phyloP scores from a whole-genome alignment of 73 alveolate genomes.

The Urostyla sp. region DNA sequence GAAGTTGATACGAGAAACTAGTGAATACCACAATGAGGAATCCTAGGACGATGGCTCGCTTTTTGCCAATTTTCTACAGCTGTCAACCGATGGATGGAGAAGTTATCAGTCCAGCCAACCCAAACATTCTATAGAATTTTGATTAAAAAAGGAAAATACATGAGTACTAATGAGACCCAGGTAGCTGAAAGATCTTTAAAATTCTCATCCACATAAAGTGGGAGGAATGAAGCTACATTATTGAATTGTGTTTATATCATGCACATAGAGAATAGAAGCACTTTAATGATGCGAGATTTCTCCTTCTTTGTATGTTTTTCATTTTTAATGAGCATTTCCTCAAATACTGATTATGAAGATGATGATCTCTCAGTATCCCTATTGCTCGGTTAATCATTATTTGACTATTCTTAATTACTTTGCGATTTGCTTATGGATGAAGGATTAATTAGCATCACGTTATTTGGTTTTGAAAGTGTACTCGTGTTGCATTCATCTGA shows the following conservation, averaged over 20 bases:
- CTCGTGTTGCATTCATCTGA: too few species aligned
- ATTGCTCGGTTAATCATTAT: too few species aligned
- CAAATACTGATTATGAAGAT: too few species aligned
- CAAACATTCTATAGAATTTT: conserved; percentile 42
- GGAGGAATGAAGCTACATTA: conserved; percentile 26
- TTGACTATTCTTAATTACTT: too few species aligned
- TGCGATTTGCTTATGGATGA: too few species aligned
- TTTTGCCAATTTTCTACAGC: conserved; percentile 40
- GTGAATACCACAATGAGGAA: conserved; percentile 5
- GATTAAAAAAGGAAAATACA: not conserved
- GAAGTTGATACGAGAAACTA: not conserved
- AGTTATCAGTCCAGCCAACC: conserved; percentile 15
- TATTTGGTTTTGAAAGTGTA: too few species aligned
- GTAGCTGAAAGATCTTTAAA: not conserved
- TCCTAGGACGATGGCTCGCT: conserved; percentile 48
- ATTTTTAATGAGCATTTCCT: too few species aligned
- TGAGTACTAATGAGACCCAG: conserved; percentile 8
- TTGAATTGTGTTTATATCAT: conserved; percentile 5
- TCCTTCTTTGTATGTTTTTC: too few species aligned
- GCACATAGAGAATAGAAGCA: conserved; percentile 1
- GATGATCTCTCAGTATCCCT: too few species aligned
- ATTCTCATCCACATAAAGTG: conserved; percentile 28
- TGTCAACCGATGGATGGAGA: conserved; percentile 56
- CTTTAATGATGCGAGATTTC: too few species aligned
- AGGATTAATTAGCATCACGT: too few species aligned